Conservation (phyloP, 139 green algal genomes). For the Yamagishiella unicocca region DNA sequence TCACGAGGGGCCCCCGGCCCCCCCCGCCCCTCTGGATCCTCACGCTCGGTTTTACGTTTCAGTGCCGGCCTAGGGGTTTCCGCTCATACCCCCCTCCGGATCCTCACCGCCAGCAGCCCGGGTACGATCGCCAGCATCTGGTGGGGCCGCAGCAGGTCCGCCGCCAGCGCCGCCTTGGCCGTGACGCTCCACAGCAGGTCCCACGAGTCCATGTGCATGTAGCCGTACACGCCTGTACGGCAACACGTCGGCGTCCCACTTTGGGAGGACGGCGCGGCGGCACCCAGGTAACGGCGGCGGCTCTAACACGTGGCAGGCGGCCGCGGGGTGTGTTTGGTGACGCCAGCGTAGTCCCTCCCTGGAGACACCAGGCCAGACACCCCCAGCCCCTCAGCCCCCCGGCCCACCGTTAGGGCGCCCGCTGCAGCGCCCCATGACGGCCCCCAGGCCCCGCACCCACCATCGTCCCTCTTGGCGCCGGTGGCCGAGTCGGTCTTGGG, state of each 20-base stretch:
- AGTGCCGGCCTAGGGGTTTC: too few species aligned
- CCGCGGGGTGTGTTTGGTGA: not conserved
- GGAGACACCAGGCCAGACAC: too few species aligned
- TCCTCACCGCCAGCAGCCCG: conserved; percentile 59
- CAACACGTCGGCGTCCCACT: not conserved
- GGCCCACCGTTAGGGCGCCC: not conserved
- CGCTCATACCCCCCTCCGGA: too few species aligned
- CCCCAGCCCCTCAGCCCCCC: not conserved
- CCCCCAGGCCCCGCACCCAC: not conserved
- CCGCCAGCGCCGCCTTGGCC: conserved; percentile 71
- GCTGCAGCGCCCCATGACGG: not conserved
- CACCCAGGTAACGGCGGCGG: too few species aligned
- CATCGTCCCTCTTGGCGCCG: conserved; percentile 40
- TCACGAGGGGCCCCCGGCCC: too few species aligned
- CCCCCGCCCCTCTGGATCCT: too few species aligned
- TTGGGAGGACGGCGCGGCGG: too few species aligned
- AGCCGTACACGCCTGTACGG: conserved; percentile 62
- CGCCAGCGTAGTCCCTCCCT: too few species aligned
- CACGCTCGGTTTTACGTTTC: too few species aligned
- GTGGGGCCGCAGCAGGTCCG: conserved; percentile 56
- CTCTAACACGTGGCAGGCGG: too few species aligned
- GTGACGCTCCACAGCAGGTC: conserved; percentile 75
- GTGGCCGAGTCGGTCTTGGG: conserved; percentile 58
- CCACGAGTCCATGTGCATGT: conserved; percentile 76
- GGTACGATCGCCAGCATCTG: conserved; percentile 73